Evolutionary conservation across 169 alveolate species (phyloP).

Genomic region (Plasmodium chabaudi): DNA sequence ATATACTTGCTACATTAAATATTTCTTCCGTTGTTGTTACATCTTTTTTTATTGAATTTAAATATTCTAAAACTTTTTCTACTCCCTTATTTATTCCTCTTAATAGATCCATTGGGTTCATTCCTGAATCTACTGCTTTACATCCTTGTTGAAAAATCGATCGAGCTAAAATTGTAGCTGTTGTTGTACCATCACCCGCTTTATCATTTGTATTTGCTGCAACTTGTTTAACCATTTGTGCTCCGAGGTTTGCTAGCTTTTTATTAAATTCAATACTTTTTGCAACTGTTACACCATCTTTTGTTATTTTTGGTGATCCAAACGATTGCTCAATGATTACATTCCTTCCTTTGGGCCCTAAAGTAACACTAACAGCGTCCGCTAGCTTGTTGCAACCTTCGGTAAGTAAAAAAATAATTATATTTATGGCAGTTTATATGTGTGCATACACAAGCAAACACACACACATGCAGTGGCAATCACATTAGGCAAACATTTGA

Average conservation of each 20-base stretch:
- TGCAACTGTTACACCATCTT: conserved; percentile 99
- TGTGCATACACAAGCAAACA: not conserved
- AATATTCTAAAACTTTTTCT: conserved; percentile 81
- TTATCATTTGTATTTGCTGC: conserved; percentile 97
- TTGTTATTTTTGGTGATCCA: conserved; percentile 98
- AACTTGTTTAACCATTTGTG: conserved; percentile 97
- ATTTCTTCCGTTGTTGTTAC: conserved; percentile 87
- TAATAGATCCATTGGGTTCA: conserved; percentile 99
- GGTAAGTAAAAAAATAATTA: not conserved
- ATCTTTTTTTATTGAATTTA: conserved; percentile 84
- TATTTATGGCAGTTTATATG: not conserved
- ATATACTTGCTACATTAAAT: conserved; percentile 97
- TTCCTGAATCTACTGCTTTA: conserved; percentile 98
- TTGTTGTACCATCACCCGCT: conserved; percentile 99
- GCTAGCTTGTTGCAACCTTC: conserved; percentile 95
- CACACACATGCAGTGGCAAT: not conserved
- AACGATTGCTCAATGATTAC: conserved; percentile 96
- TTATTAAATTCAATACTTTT: conserved; percentile 96
- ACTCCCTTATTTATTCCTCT: conserved; percentile 90
- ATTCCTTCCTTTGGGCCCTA: conserved; percentile 99
- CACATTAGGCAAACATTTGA: not conserved
- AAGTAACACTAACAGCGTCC: conserved; percentile 99
- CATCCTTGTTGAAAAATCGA: conserved; percentile 99
- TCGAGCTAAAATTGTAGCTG: conserved; percentile 99
- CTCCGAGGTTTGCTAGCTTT: conserved; percentile 97